These are phyloP conservation scores for Termitomyces sp. DNA, from an alignment of 768 basidiomycete genomes.

Conservation along the genomic window DNA sequence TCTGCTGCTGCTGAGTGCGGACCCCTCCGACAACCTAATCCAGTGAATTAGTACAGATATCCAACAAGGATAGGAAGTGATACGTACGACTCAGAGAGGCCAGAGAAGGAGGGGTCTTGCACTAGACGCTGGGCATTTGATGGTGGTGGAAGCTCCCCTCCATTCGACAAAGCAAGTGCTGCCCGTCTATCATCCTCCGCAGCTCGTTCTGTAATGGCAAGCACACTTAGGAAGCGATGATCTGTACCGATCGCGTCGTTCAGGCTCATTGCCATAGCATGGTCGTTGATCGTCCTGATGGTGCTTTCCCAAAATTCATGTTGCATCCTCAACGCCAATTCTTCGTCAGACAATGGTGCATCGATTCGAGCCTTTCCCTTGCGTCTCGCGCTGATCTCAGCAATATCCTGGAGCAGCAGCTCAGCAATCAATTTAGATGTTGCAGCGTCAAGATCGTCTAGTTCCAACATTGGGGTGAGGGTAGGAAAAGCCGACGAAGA, in stretches of 20 bases:
- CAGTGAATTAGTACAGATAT: neutral
- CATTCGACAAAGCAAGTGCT: constrained; percentile 9
- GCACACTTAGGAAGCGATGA: constrained; percentile 6
- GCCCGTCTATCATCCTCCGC: constrained; percentile 16
- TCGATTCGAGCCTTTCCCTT: constrained; percentile 18
- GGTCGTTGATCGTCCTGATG: constrained; percentile 6
- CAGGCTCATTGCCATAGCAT: constrained; percentile 14
- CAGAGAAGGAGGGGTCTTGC: constrained; percentile 9
- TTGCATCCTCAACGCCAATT: constrained; percentile 14
- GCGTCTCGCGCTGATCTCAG: constrained; percentile 10
- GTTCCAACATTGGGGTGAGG: neutral
- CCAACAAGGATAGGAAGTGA: neutral
- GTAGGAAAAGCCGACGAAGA: neutral
- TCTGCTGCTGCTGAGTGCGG: neutral
- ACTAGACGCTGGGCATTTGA: constrained; percentile 14
- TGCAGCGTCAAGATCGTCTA: constrained; percentile 2
- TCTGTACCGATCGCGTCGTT: constrained; percentile 14
- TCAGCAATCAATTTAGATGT: constrained; percentile 12
- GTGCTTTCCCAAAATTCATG: constrained; percentile 6
- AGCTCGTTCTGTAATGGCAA: constrained; percentile 12
- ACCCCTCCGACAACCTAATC: neutral
- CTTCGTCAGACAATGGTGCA: constrained; percentile 15
- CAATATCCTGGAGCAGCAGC: constrained; percentile 6
- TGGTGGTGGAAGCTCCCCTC: constrained; percentile 6
- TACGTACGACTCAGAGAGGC: constrained; percentile 7